These are phyloP conservation scores for Linnemannia elongata DNA, from an alignment of 192 early-diverging fungal genomes.

Conservation along the genomic window DNA sequence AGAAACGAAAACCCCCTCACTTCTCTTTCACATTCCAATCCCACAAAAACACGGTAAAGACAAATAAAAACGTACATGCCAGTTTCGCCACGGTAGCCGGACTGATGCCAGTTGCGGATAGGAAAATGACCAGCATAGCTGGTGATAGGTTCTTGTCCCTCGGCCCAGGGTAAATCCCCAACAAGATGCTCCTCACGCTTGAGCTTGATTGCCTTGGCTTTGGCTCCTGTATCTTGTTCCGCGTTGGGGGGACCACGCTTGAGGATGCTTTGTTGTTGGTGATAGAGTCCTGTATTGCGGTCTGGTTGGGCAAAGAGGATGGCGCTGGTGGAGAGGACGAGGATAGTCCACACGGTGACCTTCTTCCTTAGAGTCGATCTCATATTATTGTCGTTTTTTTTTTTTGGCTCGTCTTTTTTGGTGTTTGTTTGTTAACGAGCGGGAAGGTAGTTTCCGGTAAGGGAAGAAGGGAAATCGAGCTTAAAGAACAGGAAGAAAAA, in stretches of 20 bases:
- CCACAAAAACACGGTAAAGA: neutral
- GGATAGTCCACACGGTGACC: neutral
- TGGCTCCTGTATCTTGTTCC: neutral
- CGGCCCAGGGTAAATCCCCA: conserved; percentile 40
- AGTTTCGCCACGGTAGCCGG: conserved; percentile 52
- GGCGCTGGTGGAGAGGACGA: conserved; percentile 12
- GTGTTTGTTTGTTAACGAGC: neutral
- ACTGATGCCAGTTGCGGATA: conserved; percentile 64
- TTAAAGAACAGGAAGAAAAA: neutral
- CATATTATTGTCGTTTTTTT: neutral
- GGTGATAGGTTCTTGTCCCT: conserved; percentile 69
- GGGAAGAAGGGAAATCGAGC: neutral
- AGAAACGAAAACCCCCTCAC: no score
- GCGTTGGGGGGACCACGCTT: neutral
- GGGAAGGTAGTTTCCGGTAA: neutral
- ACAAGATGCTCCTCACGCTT: conserved; percentile 47
- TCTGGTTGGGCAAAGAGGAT: neutral
- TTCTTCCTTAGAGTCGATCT: neutral
- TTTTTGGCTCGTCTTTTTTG: no score
- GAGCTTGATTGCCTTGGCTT: neutral
- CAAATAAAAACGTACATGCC: conserved; percentile 45
- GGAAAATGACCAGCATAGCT: conserved; percentile 72
- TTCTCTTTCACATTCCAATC: neutral
- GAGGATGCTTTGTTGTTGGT: neutral
- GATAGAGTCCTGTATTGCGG: neutral